Percentiles rank a stretch among this genome's conserved stretches.
Evolutionary conservation across 1,139 yeast genomes (phyloP).

Genomic region (Taiozyma sp.): DNA sequence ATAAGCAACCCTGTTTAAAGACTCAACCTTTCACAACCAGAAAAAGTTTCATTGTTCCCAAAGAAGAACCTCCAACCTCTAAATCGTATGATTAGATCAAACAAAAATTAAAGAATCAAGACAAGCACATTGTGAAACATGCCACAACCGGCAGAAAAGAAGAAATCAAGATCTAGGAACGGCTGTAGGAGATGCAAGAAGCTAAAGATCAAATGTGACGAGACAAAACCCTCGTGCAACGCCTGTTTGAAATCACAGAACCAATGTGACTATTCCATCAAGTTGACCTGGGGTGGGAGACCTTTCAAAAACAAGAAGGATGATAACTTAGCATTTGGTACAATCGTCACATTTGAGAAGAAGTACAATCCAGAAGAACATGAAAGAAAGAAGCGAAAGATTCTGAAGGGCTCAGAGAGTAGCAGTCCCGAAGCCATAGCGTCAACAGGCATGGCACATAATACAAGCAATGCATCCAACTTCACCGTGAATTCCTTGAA

Average conservation of each 20-base stretch:
- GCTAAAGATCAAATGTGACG: constrained; percentile 73
- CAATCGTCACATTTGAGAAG: constrained; percentile 14
- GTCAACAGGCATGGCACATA: background rate
- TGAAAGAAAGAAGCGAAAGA: background rate
- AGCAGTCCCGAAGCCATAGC: background rate
- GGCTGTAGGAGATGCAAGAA: constrained; percentile 73
- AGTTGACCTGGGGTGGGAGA: constrained; percentile 76
- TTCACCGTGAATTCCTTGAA: background rate
- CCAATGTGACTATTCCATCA: constrained; percentile 61
- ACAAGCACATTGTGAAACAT: background rate
- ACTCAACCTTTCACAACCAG: background rate
- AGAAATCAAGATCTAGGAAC: constrained; percentile 32
- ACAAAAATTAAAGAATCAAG: background rate
- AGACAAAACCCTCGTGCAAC: constrained; percentile 57
- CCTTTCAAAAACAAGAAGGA: constrained; percentile 44
- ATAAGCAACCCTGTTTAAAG: background rate
- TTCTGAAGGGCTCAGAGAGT: background rate
- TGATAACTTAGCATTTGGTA: constrained; percentile 15
- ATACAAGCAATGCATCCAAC: background rate
- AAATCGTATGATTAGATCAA: background rate
- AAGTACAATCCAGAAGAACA: constrained; percentile 9
- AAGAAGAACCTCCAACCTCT: background rate
- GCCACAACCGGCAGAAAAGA: constrained; percentile 5
- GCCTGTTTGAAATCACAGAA: constrained; percentile 47
- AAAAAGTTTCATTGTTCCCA: background rate